These are phyloP conservation scores for Pyrenophora tritici-repentis DNA, from an alignment of 2,329 filamentous ascomycete genomes.

Conservation along the genomic window DNA sequence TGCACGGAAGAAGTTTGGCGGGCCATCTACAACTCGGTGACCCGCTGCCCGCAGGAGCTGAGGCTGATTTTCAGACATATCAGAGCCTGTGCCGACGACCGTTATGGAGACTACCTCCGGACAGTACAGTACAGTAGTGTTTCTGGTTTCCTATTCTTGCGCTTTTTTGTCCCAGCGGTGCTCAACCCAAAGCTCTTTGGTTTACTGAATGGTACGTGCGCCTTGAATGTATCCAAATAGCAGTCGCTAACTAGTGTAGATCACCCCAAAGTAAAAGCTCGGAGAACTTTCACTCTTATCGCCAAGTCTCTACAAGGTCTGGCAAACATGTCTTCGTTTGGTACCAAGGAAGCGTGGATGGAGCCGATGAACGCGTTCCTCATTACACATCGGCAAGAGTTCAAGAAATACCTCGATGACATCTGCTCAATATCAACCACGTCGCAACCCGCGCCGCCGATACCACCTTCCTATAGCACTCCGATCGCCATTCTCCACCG, in stretches of 20 bases:
- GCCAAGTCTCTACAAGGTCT: conserved; percentile 91
- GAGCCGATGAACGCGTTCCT: conserved; percentile 96
- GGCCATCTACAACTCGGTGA: conserved; percentile 75
- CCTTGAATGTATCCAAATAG: neutral
- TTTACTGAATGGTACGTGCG: conserved; percentile 67
- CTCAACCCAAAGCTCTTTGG: conserved; percentile 94
- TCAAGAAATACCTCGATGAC: conserved; percentile 85
- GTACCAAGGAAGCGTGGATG: conserved; percentile 98
- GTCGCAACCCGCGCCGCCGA: conserved; percentile 58
- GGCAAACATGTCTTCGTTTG: conserved; percentile 88
- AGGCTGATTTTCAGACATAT: conserved; percentile 88
- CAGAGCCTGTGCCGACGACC: conserved; percentile 87
- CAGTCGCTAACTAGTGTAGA: conserved; percentile 54
- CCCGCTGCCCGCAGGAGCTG: conserved; percentile 78
- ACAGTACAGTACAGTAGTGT: conserved; percentile 93
- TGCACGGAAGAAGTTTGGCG: conserved; percentile 86
- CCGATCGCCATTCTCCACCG: conserved; percentile 88
- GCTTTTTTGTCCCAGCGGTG: conserved; percentile 96
- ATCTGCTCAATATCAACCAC: conserved; percentile 83
- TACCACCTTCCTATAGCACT: conserved; percentile 87
- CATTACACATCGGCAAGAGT: conserved; percentile 72
- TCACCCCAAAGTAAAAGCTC: conserved; percentile 79
- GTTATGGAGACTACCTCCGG: conserved; percentile 89
- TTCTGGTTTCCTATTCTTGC: conserved; percentile 89
- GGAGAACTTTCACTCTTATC: conserved; percentile 87